Evolutionary conservation across 306 rosid species (phyloP).

Genomic region (Benincasa hispida): DNA sequence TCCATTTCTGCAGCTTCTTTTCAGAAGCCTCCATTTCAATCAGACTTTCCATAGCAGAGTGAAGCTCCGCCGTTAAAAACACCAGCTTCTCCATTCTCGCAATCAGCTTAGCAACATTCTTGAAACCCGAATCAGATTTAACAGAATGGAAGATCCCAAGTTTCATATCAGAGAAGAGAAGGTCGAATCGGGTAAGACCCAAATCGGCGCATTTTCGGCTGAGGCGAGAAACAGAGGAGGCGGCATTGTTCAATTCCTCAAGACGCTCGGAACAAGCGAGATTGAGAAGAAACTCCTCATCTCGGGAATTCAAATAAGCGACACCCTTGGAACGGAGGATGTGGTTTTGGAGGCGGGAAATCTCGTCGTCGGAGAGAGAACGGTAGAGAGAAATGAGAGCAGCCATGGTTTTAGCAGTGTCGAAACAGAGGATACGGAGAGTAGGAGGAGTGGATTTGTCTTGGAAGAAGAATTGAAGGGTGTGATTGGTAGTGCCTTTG

Average conservation of each 20-base stretch:
- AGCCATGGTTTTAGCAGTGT: slow-evolving; percentile 51
- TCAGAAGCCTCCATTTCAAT: slow-evolving; percentile 33
- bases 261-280: slow-evolving; percentile 55
- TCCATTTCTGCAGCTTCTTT: slow-evolving; percentile 30
- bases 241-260: slow-evolving; percentile 44
- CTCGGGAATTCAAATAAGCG: slow-evolving; percentile 21
- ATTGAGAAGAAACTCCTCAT: slow-evolving; percentile 43
- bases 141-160: slow-evolving; percentile 5
- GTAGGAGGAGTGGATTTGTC: slow-evolving; percentile 14
- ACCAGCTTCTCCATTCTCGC: slow-evolving; percentile 34
- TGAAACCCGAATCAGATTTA: slow-evolving; percentile 19
- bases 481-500: background rate
- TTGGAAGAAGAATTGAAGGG: slow-evolving; percentile 12
- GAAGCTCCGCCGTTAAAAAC: slow-evolving; percentile 22
- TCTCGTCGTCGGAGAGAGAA: slow-evolving; percentile 38
- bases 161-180: slow-evolving; percentile 19
- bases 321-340: slow-evolving; percentile 33
- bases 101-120: slow-evolving; percentile 7
- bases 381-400: slow-evolving; percentile 42
- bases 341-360: slow-evolving; percentile 20
- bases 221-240: slow-evolving; percentile 28
- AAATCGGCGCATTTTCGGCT: slow-evolving; percentile 23
- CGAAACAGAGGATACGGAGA: slow-evolving; percentile 50
- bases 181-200: slow-evolving; percentile 17
- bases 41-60: slow-evolving; percentile 29